Conservation (phyloP, 2,329 filamentous ascomycete species). For the Fusarium sp. region DNA sequence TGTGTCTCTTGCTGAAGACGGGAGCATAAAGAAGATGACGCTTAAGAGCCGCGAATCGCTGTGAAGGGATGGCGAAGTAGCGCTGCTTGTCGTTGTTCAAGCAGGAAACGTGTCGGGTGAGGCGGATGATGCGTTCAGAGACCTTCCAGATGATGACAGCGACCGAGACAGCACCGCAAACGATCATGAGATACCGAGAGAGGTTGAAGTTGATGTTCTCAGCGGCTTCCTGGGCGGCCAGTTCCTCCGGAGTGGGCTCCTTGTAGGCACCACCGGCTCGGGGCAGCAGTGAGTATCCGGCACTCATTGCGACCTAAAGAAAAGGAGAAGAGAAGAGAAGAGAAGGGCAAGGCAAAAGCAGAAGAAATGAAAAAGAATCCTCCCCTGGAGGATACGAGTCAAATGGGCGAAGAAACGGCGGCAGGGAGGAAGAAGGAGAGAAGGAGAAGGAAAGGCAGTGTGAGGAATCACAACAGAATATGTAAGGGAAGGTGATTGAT, state of each 20-base stretch:
- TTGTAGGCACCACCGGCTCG: constrained; percentile 18
- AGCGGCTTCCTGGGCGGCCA: constrained; percentile 24
- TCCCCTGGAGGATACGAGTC: constrained; percentile 34
- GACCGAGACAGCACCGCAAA: constrained; percentile 71
- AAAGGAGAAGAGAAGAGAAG: constrained; percentile 4
- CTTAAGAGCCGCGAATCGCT: constrained; percentile 69
- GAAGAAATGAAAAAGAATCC: constrained; percentile 25
- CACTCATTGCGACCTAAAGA: constrained; percentile 36
- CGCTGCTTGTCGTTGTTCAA: constrained; percentile 82
- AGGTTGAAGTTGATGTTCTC: constrained; percentile 60
- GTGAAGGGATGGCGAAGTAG: constrained; percentile 75
- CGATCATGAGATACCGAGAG: constrained; percentile 69
- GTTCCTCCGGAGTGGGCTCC: constrained; percentile 36
- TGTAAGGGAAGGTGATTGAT: constrained; percentile 35
- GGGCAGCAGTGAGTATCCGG: constrained; percentile 39
- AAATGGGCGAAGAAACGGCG: constrained; percentile 10
- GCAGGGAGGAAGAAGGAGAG: constrained; percentile 16
- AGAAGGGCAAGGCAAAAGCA: constrained; percentile 6
- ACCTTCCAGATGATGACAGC: constrained; percentile 75
- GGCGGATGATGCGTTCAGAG: constrained; percentile 68
- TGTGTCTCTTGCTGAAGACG: constrained; percentile 70
- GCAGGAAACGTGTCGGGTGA: constrained; percentile 78
- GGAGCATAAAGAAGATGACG: constrained; percentile 79
- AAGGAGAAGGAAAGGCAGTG: constrained; percentile 6
- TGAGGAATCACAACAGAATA: constrained; percentile 3